Percentiles rank a stretch among this genome's conserved stretches.
Conservation (phyloP, 2,329 filamentous ascomycete genomes). For the Trichoderma hamatum region DNA sequence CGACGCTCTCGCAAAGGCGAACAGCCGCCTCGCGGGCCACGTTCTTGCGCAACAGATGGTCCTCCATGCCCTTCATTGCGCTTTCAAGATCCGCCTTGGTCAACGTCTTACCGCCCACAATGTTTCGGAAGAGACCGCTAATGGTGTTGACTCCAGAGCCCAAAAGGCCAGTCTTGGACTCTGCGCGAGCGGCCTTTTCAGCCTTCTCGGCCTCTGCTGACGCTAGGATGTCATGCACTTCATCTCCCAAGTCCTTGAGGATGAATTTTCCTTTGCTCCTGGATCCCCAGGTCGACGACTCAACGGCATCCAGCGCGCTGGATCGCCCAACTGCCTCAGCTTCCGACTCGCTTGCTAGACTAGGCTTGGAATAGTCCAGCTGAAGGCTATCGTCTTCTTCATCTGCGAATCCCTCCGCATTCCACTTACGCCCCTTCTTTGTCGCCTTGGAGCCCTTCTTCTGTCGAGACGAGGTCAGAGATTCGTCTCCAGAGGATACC, state of each 20-base stretch:
- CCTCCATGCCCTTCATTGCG: slow-evolving; percentile 93
- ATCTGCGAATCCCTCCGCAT: slow-evolving; percentile 82
- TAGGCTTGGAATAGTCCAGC: slow-evolving; percentile 82
- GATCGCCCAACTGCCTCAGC: slow-evolving; percentile 53
- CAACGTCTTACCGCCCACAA: slow-evolving; percentile 90
- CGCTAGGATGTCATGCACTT: slow-evolving; percentile 87
- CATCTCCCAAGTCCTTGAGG: slow-evolving; percentile 87
- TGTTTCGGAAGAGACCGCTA: slow-evolving; percentile 87
- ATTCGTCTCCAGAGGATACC: slow-evolving; percentile 84
- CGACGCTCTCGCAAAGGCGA: slow-evolving; percentile 86
- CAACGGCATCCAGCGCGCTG: slow-evolving; percentile 71
- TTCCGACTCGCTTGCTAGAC: slow-evolving; percentile 58
- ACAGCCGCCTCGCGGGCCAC: slow-evolving; percentile 93
- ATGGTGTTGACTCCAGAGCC: slow-evolving; percentile 81
- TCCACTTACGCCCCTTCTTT: slow-evolving; percentile 93
- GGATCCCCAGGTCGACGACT: slow-evolving; percentile 80
- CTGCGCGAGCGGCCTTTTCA: slow-evolving; percentile 48
- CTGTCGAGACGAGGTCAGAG: slow-evolving; percentile 54
- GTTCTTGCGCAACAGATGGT: slow-evolving; percentile 92
- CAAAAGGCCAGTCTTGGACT: slow-evolving; percentile 65
- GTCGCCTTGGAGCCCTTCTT: slow-evolving; percentile 64
- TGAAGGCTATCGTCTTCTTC: slow-evolving; percentile 74
- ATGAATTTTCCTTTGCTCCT: slow-evolving; percentile 91
- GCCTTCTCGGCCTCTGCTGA: slow-evolving; percentile 70
- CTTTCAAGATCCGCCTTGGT: slow-evolving; percentile 88